Base-by-base conservation (phyloP, 2,329 filamentous ascomycete genomes). In the Aspergillus tanneri region DNA sequence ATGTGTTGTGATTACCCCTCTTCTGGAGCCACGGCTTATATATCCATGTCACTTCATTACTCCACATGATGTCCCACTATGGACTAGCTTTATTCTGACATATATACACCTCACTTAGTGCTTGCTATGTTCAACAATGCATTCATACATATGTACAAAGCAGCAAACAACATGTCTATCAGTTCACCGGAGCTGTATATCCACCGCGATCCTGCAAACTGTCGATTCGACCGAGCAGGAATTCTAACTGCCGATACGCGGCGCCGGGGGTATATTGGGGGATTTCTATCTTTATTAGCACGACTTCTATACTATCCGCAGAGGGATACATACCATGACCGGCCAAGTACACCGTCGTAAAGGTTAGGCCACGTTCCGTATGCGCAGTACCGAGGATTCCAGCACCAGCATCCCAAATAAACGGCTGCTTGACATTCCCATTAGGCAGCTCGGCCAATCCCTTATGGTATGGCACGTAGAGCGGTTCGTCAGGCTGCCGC, bases 281-380 rank as follows among this genome's bases (percentile, higher is more conserved):
- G 5, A 80, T 66, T 52, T 68, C 60, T 61, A 25, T 16, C 12
- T 61, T 88, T 85, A 0, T 86, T 86, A 2, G 77, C 72, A 16
- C 5, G 19, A 14, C 9, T 14, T 23, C 11, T 2, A 10, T 6
- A 18, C 22, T 84, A 62, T 36, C 86, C 72, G 19, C 75, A 76
- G 3, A 82, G 11, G 18, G 8, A 6, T 5, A 52, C 55, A 40
- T 39, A 58, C 58, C 59, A 65, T 92, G 88, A 0, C 88, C 88
- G 1, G 79, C 75, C 11, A 86, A 63, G 43, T 81, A 76, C 37
- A 89, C 75, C 16, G 78, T 79, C 2, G 84, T 82, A 55, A 82
- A 88, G 0, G 88, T 93, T 38, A 95, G 70, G 0, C 87, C 87
- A 34, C 89, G 77, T 74, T 95, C 90, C 0, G 83, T 85, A 58